Base-by-base conservation (phyloP, 306 rosid species). In the Lotus japonicus region DNA sequence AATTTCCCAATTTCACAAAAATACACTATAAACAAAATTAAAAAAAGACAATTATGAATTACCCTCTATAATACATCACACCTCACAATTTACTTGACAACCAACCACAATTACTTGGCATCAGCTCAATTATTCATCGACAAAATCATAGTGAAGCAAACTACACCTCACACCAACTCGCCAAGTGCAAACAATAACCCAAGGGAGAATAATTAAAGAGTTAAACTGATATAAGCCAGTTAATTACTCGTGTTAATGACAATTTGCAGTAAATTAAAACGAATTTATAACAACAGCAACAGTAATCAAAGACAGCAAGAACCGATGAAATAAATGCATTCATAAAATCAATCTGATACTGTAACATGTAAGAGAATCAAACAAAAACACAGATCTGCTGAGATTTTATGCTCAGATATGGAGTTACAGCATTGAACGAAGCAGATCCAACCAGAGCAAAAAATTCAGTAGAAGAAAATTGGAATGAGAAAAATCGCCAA, bases 381-480 rank as follows among this genome's bases (percentile, higher is more conserved):
- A 31, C 0, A 42, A 45, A 44, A 38, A 38, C 59, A 39, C 53
- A 67, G 86, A 84, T 81, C 83, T 55, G 43, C 41, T 57, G 7
- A 42, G 36, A 12, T 59, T 36, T 53, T 43, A 48, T 16, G 39
- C 54, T 28, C 28, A 61, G 42, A 42, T 67, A 59, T 50, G 6
- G 41, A 33, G 43, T 58, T 59, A 38, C 59, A 79, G 52, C 51
- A 14, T 11, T 21, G 15, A 71, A 66, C 13, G 39, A n/a, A 65
- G 62, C 63, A 68, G 87, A 82, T 84, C 86, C 76, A 56, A 58
- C 31, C 26, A 64, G 54, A 62, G 67, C 12, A 56, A 66, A 14
- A 17, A 15, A 71, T 19, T 17, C 53, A 19, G 7, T 28, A 28
- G 35, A 36, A 43, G 45, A 13, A 31, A 36, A 39, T 7, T 56